Percentiles rank a stretch among this genome's conserved stretches.
These are phyloP conservation scores for Pseudovirgaria hyperparasitica DNA, from an alignment of 2,329 filamentous ascomycete genomes.

Conservation along the genomic window DNA sequence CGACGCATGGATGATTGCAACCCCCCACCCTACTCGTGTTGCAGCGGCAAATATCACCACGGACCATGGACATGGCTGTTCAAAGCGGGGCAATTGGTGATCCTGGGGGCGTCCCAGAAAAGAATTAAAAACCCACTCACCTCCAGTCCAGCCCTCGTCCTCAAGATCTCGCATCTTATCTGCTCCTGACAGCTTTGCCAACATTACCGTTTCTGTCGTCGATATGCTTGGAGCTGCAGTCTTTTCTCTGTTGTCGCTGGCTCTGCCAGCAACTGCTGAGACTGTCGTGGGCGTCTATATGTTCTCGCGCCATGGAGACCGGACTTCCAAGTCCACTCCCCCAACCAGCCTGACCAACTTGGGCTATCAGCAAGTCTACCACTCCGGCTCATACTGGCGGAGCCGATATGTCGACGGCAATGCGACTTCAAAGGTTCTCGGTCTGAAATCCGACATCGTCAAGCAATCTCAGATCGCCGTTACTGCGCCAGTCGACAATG, in stretches of 20 bases:
- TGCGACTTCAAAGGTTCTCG: conserved; percentile 48
- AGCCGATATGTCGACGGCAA: conserved; percentile 56
- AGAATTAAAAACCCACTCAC: no score
- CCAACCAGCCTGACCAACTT: conserved; percentile 65
- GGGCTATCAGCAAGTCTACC: conserved; percentile 63
- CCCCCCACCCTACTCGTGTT: no score
- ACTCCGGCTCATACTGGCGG: conserved; percentile 63
- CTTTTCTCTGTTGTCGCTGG: conserved; percentile 5
- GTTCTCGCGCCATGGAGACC: conserved; percentile 83
- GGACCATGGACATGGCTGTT: no score
- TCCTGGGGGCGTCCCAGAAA: no score
- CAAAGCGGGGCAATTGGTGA: no score
- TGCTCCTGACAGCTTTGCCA: no score
- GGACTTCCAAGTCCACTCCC: conserved; percentile 62
- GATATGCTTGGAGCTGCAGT: not conserved
- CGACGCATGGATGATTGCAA: no score
- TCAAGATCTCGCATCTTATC: no score
- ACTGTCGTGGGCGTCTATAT: conserved; percentile 72
- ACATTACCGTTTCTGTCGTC: no score
- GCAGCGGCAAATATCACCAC: no score
- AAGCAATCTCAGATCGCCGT: conserved; percentile 58
- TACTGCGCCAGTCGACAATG: conserved; percentile 59
- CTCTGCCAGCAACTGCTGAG: conserved; percentile 35
- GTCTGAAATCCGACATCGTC: conserved; percentile 54
- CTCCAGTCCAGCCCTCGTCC: no score